A percentile compares a stretch with the other conserved stretches of the same genome.
These are phyloP conservation scores for Globisporangium splendens DNA, from an alignment of 352 stramenopile genomes.

Conservation along the genomic window DNA sequence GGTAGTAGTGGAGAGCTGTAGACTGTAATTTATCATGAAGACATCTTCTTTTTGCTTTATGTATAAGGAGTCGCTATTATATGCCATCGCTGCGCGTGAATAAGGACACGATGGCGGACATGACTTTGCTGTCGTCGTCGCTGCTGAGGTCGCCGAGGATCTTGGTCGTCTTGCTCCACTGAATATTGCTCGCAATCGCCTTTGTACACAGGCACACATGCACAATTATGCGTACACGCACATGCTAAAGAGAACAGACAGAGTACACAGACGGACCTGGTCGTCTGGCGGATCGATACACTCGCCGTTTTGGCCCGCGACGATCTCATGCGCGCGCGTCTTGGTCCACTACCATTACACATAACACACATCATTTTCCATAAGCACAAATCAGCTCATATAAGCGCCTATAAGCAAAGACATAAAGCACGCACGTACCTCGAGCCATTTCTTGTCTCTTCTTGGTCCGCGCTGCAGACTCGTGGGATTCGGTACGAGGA, in stretches of 20 bases:
- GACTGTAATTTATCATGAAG: no score
- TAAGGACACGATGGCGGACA: slow-evolving; percentile 49
- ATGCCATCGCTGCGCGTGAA: slow-evolving; percentile 24
- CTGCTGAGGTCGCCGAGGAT: slow-evolving; percentile 53
- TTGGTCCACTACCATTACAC: slow-evolving; percentile 39
- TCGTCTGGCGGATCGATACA: slow-evolving; percentile 19
- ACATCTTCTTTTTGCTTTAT: no score
- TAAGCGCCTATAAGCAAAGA: neutral
- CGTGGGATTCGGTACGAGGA: slow-evolving; percentile 9
- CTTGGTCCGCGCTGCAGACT: slow-evolving; percentile 19
- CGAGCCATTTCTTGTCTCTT: slow-evolving; percentile 29
- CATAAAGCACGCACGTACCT: slow-evolving; percentile 17
- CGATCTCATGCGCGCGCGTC: slow-evolving; percentile 32
- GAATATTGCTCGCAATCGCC: slow-evolving; percentile 39
- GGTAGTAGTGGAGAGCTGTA: no score
- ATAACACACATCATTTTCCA: no score
- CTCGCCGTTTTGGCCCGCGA: slow-evolving; percentile 18
- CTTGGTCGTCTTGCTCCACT: slow-evolving; percentile 51
- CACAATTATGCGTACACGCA: no score
- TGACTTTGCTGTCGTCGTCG: slow-evolving; percentile 49
- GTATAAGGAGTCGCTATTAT: no score
- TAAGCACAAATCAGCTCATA: no score
- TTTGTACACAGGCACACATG: slow-evolving; percentile 13
- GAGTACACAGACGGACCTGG: slow-evolving; percentile 24
- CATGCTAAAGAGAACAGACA: neutral